Conservation (phyloP, 164 flowering plant genomes). For the Nelumbo lutea region DNA sequence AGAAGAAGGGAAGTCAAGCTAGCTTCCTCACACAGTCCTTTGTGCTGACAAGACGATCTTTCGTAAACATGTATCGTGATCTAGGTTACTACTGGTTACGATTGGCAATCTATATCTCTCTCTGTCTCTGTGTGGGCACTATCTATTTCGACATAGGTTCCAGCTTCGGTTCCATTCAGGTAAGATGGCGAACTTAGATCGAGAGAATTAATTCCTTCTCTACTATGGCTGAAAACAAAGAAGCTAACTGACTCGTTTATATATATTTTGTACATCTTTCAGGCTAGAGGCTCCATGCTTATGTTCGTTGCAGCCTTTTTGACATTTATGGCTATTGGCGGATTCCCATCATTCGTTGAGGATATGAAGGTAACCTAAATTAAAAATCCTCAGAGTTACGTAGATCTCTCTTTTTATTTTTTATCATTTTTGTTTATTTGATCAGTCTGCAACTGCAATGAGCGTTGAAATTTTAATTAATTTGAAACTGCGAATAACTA, state of each 20-base stretch:
- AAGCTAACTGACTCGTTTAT: too few relatives aligned
- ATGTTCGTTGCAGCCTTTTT: conserved; percentile 37
- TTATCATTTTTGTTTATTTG: neutral
- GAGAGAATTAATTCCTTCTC: neutral
- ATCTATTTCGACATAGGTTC: conserved; percentile 40
- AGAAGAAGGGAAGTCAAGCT: conserved; percentile 30
- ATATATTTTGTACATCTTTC: neutral
- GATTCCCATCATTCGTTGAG: conserved; percentile 54
- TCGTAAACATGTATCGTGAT: conserved; percentile 55
- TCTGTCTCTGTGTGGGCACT: conserved; percentile 41
- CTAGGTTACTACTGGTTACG: conserved; percentile 67
- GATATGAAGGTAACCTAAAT: conserved; percentile 38
- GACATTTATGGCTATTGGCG: conserved; percentile 51
- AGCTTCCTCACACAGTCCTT: conserved; percentile 29
- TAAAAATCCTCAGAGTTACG: neutral
- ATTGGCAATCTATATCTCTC: conserved; percentile 26
- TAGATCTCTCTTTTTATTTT: neutral
- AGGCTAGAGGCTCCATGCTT: conserved; percentile 43
- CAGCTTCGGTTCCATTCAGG: conserved; percentile 36
- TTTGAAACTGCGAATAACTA: neutral
- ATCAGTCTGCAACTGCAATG: neutral
- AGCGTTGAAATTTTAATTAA: neutral
- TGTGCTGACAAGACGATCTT: conserved; percentile 48
- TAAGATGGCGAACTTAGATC: conserved; percentile 4
- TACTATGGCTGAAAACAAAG: neutral